These are phyloP conservation scores for Phytophthora rubi DNA, from an alignment of 352 stramenopile genomes.

Conservation along the genomic window DNA sequence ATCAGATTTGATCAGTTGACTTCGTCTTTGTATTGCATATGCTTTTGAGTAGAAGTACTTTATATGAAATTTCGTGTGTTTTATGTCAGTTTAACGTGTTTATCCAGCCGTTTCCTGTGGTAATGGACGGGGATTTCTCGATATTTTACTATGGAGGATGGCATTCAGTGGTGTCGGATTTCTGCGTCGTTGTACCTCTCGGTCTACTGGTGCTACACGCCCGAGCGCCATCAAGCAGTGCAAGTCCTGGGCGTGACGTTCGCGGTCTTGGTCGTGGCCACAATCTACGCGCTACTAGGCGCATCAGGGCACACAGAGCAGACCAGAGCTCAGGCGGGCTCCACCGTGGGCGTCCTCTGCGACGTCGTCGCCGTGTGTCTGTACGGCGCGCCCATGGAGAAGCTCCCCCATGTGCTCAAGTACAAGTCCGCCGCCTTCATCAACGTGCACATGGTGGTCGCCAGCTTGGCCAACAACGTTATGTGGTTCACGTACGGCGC, in stretches of 20 bases:
- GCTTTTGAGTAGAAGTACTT: no score
- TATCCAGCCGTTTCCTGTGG: no score
- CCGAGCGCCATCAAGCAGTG: conserved; percentile 30
- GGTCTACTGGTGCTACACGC: conserved; percentile 23
- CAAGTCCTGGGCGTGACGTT: conserved; percentile 21
- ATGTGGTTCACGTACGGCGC: conserved; percentile 55
- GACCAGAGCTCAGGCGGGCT: conserved; percentile 29
- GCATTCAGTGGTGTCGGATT: no score
- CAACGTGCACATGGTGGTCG: conserved; percentile 54
- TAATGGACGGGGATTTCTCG: no score
- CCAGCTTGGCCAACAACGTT: conserved; percentile 45
- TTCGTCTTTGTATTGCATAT: no score
- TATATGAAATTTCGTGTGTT: no score
- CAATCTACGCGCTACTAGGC: conserved; percentile 42
- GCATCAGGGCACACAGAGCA: conserved; percentile 33
- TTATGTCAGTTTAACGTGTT: no score
- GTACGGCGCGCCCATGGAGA: conserved; percentile 51
- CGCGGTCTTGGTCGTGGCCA: conserved; percentile 23
- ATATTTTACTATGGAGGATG: no score
- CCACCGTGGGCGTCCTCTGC: conserved; percentile 36
- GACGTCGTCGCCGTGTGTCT: conserved; percentile 31
- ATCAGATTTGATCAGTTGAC: no score
- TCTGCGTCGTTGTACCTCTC: no score
- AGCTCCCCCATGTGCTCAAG: conserved; percentile 48
- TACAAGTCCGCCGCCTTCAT: conserved; percentile 44